A percentile compares a stretch with the other conserved stretches of the same genome.
Evolutionary conservation across 768 basidiomycete genomes (phyloP).

Genomic region (Porphyrellus cyaneotinctus): DNA sequence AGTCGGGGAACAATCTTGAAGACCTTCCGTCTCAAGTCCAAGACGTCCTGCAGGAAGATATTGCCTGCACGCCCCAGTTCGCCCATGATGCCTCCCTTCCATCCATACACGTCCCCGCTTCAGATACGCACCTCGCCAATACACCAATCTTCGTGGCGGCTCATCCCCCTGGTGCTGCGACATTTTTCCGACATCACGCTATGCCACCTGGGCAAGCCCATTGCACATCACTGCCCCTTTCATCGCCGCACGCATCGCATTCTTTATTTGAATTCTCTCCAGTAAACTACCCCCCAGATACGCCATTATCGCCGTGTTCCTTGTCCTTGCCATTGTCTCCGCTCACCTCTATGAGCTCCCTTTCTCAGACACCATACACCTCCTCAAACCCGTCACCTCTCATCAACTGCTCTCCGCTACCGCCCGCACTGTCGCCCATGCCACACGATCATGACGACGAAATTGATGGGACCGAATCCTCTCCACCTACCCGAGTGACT

Average conservation of each 20-base stretch:
- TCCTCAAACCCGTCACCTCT: constrained; percentile 4
- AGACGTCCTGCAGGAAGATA: constrained; percentile 19
- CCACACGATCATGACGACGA: background rate
- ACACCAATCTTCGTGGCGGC: background rate
- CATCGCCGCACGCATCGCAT: background rate
- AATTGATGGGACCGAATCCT: background rate
- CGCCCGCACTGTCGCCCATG: background rate
- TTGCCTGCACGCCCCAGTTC: constrained; percentile 12
- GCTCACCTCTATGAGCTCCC: constrained; percentile 9
- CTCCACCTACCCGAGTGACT: background rate
- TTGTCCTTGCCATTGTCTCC: constrained; percentile 16
- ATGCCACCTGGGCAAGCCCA: background rate
- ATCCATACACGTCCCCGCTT: background rate
- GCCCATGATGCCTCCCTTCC: background rate
- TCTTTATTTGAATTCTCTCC: background rate
- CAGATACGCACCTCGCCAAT: background rate
- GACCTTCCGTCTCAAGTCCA: constrained; percentile 6
- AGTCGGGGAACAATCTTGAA: constrained; percentile 11
- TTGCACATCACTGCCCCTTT: background rate
- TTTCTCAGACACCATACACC: constrained; percentile 8
- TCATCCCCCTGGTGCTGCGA: background rate
- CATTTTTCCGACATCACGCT: background rate
- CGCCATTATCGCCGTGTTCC: background rate
- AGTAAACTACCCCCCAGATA: background rate
- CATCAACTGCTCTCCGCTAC: background rate